phyloP scores from a whole-genome alignment of 129 eudicot genomes.

The Centrapalus pauciflorus region DNA sequence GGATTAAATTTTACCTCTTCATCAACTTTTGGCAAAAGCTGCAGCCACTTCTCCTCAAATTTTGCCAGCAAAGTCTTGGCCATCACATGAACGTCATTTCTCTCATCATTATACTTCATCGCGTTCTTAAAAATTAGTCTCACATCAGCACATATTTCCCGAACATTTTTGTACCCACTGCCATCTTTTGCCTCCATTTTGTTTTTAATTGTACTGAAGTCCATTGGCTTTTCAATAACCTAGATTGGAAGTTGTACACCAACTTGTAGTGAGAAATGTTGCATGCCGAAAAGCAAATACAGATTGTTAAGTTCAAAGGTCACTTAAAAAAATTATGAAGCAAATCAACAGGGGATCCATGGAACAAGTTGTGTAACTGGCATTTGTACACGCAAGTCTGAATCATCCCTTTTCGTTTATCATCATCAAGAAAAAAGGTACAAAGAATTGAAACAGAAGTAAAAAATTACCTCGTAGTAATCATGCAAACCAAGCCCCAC shows the following conservation, averaged over 20 bases:
- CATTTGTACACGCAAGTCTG: neutral
- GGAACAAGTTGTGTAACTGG: neutral
- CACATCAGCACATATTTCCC: constrained; percentile 86
- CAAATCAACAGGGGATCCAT: neutral
- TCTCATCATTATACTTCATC: constrained; percentile 81
- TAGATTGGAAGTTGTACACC: constrained; percentile 26
- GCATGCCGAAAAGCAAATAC: neutral
- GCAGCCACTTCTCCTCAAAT: constrained; percentile 94
- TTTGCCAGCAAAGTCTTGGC: constrained; percentile 74
- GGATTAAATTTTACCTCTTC: constrained; percentile 60
- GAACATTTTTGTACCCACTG: constrained; percentile 64
- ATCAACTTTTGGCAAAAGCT: constrained; percentile 86
- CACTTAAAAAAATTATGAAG: neutral
- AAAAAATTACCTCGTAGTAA: constrained; percentile 60
- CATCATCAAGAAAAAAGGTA: neutral
- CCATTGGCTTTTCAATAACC: constrained; percentile 90
- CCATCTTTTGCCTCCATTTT: constrained; percentile 90
- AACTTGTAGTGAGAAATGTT: neutral
- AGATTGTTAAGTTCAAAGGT: neutral
- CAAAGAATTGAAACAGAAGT: neutral
- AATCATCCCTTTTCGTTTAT: neutral
- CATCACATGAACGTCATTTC: constrained; percentile 81
- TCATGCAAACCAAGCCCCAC: constrained; percentile 76
- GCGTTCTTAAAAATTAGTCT: constrained; percentile 85
- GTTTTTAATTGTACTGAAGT: constrained; percentile 66